Base-by-base conservation (phyloP, 495 filamentous ascomycete genomes). In the Penicillium odoratum region DNA sequence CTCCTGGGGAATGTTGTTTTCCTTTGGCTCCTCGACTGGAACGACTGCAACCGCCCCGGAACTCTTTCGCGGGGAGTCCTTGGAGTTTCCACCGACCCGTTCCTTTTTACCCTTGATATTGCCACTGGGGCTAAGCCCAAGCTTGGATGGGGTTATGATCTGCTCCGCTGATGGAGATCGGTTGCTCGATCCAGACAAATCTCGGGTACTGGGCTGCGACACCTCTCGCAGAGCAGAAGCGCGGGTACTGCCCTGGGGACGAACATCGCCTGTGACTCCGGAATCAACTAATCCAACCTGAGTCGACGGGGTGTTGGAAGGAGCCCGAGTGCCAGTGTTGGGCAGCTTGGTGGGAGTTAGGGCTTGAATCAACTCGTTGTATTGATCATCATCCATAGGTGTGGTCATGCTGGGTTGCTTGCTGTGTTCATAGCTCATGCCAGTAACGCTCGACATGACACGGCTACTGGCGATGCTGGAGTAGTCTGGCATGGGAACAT, bases 401-500 rank as follows among this genome's bases (percentile, higher is more conserved):
- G 61, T 62, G 48, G 51, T 65, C 40, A 81, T 68, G 45, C 78
- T 75, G 7, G 77, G 61, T 55, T 80, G 65, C 60, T 75, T 74
- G 67, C 72, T 74, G 57, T 74, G 67, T 55, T 79, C 67, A 52
- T 74, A 80, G 55, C 76, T 80, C 53, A 74, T 57, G 7, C 74
- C 79, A 18, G 72, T 72, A 66, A 77, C 73, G 62, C 67, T 72
- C 45, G 76, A 78, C 34, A 78, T 70, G 16, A 69, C 69, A 40
- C 75, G 73, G 58, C 76, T 81, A 54, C 69, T 77, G 16, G 66
- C 62, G 9, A 77, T 75, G 45, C 63, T 72, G 15, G 75, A 74
- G 61, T 77, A 80, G 53, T 85, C 82, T 30, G 78, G 80, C 82
- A 83, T 85, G 6, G 81, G 74, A 28, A 80, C 57, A 53, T 84